Evolutionary conservation across 176 grass and related monocot genomes (phyloP), one percentile per base, ranked within the genome.

Genomic region (Avena insularis): DNA sequence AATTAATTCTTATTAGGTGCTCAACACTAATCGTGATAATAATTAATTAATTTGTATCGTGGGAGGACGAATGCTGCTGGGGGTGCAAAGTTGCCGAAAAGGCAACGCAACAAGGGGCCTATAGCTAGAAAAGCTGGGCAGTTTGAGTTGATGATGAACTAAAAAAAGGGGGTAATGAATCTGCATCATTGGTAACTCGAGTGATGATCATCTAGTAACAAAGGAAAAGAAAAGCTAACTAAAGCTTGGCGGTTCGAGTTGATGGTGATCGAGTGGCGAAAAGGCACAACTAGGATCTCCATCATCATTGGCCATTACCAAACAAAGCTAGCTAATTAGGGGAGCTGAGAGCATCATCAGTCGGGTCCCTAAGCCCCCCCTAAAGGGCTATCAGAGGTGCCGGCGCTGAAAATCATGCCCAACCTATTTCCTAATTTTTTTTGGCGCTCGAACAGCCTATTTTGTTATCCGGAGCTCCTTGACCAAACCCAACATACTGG

Each of bases 211-310:
- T 7, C 63, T 33, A 33, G 29, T 35, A 36, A 68, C 36, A 33
- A 68, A 68, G 65, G 25, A 43, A 43, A 35, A 35, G 29, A 67
- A 67, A 15, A 16, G 13, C 13, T 66, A 16, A 35, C 61, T 64
- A 36, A 68, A 68, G 65, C 29, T 68, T 68, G 65, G 31, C 65
- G 6, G 31, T 68, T 68, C 65, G 14, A 68, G 65, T 68, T 68
- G 13, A 67, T 29, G 12, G 31, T 25, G 62, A 16, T 35, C 13
- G 29, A 35, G 63, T 35, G 33, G 40, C 6, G 5, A 7, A 43
- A 43, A 43, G 40, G 40, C 40, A 43, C 40, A 43, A 6, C 40
- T 43, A 43, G 40, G 6, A 43, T 43, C 40, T 0, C 40, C 38
- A 40, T 40, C 38, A 40, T 40, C 38, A 40, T 40, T 40, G 38